phyloP scores from a whole-genome alignment of 2,329 filamentous ascomycete genomes.

The Sarocladiaceae sp. region DNA sequence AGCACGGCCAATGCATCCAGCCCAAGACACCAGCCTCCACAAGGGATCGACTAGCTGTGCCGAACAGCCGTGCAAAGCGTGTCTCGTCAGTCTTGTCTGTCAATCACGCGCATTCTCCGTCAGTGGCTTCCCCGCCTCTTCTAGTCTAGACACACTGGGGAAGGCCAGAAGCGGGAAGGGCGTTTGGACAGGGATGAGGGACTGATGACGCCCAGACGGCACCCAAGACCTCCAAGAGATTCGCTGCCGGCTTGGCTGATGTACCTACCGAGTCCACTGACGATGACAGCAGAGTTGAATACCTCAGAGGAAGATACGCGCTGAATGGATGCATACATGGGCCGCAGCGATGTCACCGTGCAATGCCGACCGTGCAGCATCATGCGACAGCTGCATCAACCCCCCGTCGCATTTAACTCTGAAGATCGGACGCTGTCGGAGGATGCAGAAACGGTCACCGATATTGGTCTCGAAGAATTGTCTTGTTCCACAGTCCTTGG shows the following conservation, averaged over 20 bases:
- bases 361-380: not conserved
- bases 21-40: not conserved
- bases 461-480: not conserved
- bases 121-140: no score
- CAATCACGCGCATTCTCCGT: no score
- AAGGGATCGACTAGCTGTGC: slow-evolving; percentile 3
- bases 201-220: not conserved
- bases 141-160: not conserved
- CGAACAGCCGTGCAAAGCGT: slow-evolving; percentile 3
- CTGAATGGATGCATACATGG: no score
- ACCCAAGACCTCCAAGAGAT: slow-evolving; percentile 6
- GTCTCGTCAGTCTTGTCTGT: not conserved
- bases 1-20: no score
- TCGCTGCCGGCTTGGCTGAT: slow-evolving; percentile 8
- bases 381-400: not conserved
- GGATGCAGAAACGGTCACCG: not conserved
- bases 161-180: not conserved
- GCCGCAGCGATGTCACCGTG: no score
- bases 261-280: no score
- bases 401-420: not conserved
- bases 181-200: not conserved
- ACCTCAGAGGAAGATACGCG: no score
- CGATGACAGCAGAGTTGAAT: no score
- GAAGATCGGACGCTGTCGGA: not conserved
- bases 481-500: not conserved